phyloP scores from a whole-genome alignment of 257 asterid genomes.

The Linaria vulgaris region DNA sequence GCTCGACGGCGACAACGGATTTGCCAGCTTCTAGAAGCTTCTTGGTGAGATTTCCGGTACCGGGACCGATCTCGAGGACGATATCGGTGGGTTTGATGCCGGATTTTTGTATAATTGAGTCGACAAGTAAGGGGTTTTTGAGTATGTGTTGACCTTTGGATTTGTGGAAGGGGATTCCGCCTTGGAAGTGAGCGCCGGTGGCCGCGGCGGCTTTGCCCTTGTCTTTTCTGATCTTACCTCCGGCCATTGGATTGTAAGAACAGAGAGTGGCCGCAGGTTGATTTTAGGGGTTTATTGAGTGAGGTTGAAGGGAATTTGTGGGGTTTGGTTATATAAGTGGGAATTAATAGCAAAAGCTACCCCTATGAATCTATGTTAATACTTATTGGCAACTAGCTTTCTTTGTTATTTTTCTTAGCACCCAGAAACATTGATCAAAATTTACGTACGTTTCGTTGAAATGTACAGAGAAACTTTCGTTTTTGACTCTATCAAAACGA shows the following conservation, averaged over 20 bases:
- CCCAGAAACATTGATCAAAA: too few relatives aligned
- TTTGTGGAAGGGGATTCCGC: conserved; percentile 90
- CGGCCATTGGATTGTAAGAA: conserved; percentile 56
- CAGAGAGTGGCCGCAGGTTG: too few relatives aligned
- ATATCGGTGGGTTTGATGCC: conserved; percentile 83
- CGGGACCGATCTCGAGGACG: conserved; percentile 94
- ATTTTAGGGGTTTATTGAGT: too few relatives aligned
- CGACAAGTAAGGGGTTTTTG: conserved; percentile 79
- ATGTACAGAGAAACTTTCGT: too few relatives aligned
- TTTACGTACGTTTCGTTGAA: too few relatives aligned
- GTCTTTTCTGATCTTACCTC: conserved; percentile 67
- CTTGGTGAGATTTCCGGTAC: conserved; percentile 94
- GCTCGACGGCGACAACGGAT: conserved; percentile 80
- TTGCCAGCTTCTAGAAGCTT: conserved; percentile 96
- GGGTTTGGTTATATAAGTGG: too few relatives aligned
- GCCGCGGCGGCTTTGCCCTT: background rate
- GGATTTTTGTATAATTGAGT: conserved; percentile 81
- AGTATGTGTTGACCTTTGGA: conserved; percentile 94
- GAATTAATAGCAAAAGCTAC: too few relatives aligned
- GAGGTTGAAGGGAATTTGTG: too few relatives aligned
- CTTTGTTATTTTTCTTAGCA: too few relatives aligned
- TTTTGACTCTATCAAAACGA: too few relatives aligned
- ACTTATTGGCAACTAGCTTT: too few relatives aligned
- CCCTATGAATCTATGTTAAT: too few relatives aligned
- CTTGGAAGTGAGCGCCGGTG: conserved; percentile 60